Percentiles rank a stretch among this genome's conserved stretches.
phyloP scores from a whole-genome alignment of 169 alveolate genomes.

The Eimeria maxima region DNA sequence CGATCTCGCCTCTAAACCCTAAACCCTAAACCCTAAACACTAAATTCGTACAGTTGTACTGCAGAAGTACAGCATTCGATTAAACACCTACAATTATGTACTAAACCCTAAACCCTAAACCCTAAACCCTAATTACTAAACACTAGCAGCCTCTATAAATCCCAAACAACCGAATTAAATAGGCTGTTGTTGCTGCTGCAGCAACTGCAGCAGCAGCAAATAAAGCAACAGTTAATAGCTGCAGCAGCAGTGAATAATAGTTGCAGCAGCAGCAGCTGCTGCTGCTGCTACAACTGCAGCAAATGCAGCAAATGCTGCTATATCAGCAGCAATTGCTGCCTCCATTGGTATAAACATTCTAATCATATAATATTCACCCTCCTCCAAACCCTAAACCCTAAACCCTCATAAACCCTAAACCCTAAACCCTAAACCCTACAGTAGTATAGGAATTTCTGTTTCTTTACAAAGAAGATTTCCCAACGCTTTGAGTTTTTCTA shows the following conservation, averaged over 20 bases:
- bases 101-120: neutral
- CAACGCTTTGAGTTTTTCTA: conserved; percentile 22
- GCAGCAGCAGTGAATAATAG: neutral
- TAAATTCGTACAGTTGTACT: neutral
- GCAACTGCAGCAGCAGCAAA: neutral
- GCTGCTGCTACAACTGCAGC: neutral
- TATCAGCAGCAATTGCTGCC: neutral
- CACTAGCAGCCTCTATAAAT: too few species aligned
- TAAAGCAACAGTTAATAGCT: neutral
- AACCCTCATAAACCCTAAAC: conserved; percentile 1
- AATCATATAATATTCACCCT: neutral
- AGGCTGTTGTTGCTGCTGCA: neutral
- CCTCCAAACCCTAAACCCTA: neutral
- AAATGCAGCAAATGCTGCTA: neutral
- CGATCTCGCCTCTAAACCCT: neutral
- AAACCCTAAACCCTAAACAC: neutral
- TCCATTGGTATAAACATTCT: neutral
- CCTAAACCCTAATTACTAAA: neutral
- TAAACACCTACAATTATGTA: too few species aligned
- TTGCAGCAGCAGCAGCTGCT: neutral
- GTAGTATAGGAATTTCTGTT: conserved; percentile 72
- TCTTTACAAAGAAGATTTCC: conserved; percentile 57
- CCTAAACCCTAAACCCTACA: conserved; percentile 14
- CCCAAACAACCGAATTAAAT: neutral
- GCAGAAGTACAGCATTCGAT: too few species aligned